Base-by-base conservation (phyloP, 2,329 filamentous ascomycete species). In the Fusarium praegraminearum region DNA sequence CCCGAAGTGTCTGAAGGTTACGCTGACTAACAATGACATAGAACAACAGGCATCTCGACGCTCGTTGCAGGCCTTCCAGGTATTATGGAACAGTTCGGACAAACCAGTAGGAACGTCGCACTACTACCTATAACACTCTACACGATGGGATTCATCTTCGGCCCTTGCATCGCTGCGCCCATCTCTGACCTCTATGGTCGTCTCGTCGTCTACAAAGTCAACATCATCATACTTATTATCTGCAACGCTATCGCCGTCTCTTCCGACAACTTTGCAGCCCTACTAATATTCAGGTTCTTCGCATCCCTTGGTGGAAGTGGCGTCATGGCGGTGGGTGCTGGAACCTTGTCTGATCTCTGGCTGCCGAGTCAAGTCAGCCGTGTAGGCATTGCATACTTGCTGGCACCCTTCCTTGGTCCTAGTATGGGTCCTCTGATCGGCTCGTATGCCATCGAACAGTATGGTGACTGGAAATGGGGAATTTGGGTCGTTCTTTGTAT, bases 111-210 rank as follows among this genome's bases (percentile, higher is more conserved):
- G 33, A 55, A 54, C n/a, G 4, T 51, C 5, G 57, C 57, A 2
- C 38, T 64, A 1, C 57, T 64, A 7, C 57, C 61, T 6, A 40
- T 64, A 5, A 56, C 56, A 4, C 13, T 64, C 5, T 64, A 64
- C 18, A 62, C 33, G 4, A 28, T 49, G 22, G 57, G 61, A 6
- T 64, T 64, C 18, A 28, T 64, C 4, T 32, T 64, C 1, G 61
- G 61, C 5, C 57, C 57, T n/a, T 64, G 57, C 9, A 61, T 64
- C 16, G 57, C 61, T 5, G 61, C 57, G 1, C 61, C 61, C 0
- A 56, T 64, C 4, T 64, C 61, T 9, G 61, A 64, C 2, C 57
- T 62, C 6, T 40, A 64, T 22, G 57, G 61, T 5, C 57, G 61
- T 12, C 61, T 44, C 9, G 45, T 62, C 4, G 49, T 64, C 10